Base-by-base conservation (phyloP, 2,329 filamentous ascomycete species). In the Rhytidhysteron rufulum region DNA sequence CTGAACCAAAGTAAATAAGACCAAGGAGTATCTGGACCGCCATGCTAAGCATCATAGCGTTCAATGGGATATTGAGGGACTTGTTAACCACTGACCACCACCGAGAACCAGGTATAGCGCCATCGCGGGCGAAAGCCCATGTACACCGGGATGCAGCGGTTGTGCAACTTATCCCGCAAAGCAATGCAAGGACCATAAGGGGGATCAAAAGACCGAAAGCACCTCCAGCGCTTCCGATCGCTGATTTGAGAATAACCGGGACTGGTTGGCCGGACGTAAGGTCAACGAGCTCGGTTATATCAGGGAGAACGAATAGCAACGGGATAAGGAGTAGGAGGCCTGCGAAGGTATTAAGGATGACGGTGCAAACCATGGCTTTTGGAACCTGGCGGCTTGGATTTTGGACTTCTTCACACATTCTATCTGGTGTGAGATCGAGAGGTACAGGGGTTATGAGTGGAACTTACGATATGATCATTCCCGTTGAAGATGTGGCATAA, bases 391-490 rank as follows among this genome's bases (percentile, higher is more conserved):
- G 78, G 0, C 80, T 72, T 4, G 83, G 83, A 34, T 79, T 68
- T 56, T 76, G 72, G 10, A 86, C 82, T 61, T 87, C 84, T 64
- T 88, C 84, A 53, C 82, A 86, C 83, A 86, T 87, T 47, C 78
- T 83, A 25, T 7, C n/a, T n/a, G n/a, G n/a, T n/a, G n/a, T n/a
- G n/a, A n/a, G n/a, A n/a, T n/a, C n/a, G 29, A 5, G 34, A 35
- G 8, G 44, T 50, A 9, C n/a, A n/a, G n/a, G n/a, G n/a, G n/a
- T n/a, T 21, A 47, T 63, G 48, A 64, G 59, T 57, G 49, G 49
- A 55, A 59, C 79, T 73, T 68, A 83, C 80, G 80, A 85, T 59
- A 88, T 83, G 43, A 88, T 83, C 85, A 88, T 88, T 65, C 85
- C 85, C 0, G 83, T 87, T 13, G 83, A 85, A 4, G 83, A 87